Evolutionary conservation across 768 basidiomycete genomes (phyloP).

Genomic region (Pleurotus tuber-regium): DNA sequence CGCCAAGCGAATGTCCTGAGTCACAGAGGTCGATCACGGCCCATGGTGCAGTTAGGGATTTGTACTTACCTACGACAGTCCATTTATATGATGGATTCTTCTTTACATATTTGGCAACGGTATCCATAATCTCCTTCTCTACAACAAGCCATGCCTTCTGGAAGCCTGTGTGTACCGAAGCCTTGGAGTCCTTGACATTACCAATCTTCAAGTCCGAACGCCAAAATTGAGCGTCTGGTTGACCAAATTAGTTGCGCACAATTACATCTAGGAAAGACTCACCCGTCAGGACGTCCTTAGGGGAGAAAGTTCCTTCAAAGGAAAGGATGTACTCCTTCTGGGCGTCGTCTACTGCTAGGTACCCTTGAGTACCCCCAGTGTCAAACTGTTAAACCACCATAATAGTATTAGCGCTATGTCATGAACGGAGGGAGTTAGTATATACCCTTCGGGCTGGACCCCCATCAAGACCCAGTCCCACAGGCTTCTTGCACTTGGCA

Average conservation of each 20-base stretch:
- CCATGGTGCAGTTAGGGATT: background rate
- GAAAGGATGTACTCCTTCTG: slow-evolving; percentile 1
- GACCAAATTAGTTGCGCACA: background rate
- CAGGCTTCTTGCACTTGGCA: slow-evolving; percentile 2
- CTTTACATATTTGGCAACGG: slow-evolving; percentile 1
- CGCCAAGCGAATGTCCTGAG: slow-evolving; percentile 4
- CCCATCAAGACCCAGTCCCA: slow-evolving; percentile 1
- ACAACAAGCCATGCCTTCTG: slow-evolving; percentile 7
- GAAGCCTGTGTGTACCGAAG: background rate
- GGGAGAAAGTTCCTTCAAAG: slow-evolving; percentile 3
- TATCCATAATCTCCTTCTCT: background rate
- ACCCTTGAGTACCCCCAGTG: background rate
- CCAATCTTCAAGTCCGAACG: background rate
- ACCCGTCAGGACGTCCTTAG: background rate
- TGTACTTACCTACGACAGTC: slow-evolving; percentile 5
- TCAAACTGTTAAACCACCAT: background rate
- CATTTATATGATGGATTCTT: slow-evolving; percentile 1
- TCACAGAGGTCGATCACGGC: too few species aligned
- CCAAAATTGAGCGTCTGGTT: slow-evolving; percentile 3
- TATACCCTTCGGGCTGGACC: background rate
- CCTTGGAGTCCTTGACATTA: background rate
- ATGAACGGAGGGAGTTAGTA: too few species aligned
- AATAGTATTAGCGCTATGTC: background rate
- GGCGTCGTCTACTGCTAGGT: background rate
- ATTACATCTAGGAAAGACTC: background rate